These are phyloP conservation scores for Pestalotiopsis sp. DNA, from an alignment of 2,329 filamentous ascomycete species.

Conservation along the genomic window DNA sequence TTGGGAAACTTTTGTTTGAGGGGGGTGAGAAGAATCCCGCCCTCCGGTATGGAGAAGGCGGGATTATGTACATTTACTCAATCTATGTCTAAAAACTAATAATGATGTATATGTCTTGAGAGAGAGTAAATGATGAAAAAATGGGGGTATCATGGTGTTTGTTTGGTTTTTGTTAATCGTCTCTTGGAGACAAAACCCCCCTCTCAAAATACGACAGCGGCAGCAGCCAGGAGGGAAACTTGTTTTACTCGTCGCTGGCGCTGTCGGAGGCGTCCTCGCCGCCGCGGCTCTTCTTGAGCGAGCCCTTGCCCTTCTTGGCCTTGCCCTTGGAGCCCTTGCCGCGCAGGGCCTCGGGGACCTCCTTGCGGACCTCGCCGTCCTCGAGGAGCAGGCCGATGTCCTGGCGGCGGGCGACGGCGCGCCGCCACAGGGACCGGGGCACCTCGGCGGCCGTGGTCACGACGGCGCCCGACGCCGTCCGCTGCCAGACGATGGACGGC, in stretches of 20 bases:
- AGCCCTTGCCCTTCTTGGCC: slow-evolving; percentile 42
- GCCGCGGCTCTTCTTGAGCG: slow-evolving; percentile 27
- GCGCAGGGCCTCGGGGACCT: slow-evolving; percentile 42
- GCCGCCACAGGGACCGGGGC: slow-evolving; percentile 40
- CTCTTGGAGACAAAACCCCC: slow-evolving; percentile 1
- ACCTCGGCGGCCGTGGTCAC: slow-evolving; percentile 35
- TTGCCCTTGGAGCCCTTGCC: slow-evolving; percentile 45
- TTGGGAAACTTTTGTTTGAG: not conserved
- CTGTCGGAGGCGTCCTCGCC: slow-evolving; percentile 34
- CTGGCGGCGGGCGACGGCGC: slow-evolving; percentile 40
- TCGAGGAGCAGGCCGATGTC: slow-evolving; percentile 46
- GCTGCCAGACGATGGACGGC: slow-evolving; percentile 38
- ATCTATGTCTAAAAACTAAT: slow-evolving; percentile 7
- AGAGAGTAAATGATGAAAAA: slow-evolving; percentile 3
- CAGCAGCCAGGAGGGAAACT: not conserved
- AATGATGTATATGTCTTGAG: not conserved
- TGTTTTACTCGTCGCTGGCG: slow-evolving; percentile 28
- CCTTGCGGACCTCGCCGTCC: slow-evolving; percentile 44
- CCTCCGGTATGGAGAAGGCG: not conserved
- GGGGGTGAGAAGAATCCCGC: slow-evolving; percentile 3
- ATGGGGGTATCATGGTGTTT: slow-evolving; percentile 4
- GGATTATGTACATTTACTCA: slow-evolving; percentile 7
- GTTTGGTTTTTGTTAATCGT: not conserved
- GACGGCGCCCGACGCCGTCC: slow-evolving; percentile 37
- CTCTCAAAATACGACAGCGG: not conserved